Evolutionary conservation across 2,329 filamentous ascomycete genomes (phyloP), one percentile per base, ranked within the genome.

Genomic region (Neonectria coccinea): DNA sequence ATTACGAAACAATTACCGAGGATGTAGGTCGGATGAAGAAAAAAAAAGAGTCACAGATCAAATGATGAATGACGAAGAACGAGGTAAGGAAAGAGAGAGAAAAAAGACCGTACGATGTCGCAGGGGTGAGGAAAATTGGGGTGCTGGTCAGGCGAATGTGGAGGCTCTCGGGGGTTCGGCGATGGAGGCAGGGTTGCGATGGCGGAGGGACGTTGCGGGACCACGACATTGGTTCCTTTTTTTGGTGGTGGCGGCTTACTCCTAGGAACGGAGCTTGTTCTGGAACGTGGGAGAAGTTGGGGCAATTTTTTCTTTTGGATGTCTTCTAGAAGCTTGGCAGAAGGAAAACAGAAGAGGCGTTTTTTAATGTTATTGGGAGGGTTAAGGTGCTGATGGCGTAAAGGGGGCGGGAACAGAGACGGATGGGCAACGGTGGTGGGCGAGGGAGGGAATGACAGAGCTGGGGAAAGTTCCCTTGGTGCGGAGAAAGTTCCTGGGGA

Each of bases 311-410:
- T 33, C 0, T 47, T 47, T 25, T 27, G 9, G 25, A 5, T 5
- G n/a, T 45, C n/a, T 53, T 52, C 56, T 51, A 36, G 56, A 57
- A 44, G 59, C 45, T n/a, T 51, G 39, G 53, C n/a, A 16, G 51
- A 50, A 48, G 31, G 29, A 16, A 4, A n/a, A 12, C 14, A 41
- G 16, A 39, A 18, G 33, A 6, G 48, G 36, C 42, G 60, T 44
- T 63, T 50, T 25, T 25, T 25, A 25, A 25, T 25, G 2, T 6
- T 25, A 25, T 25, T 25, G 25, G 5, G 25, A 5, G 33, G 33
- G 60, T 59, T 63, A 59, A 44, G 48, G 48, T 63, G 60, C 60
- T 58, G 55, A 58, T 58, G 42, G n/a, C 6, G 31, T 18, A 36
- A 47, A 29, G 27, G 33, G n/a, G 18, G 25, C 25, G 25, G 25